Evolutionary conservation across 1,284 basidiomycete genomes (phyloP), one percentile per base, ranked within the genome.

Genomic region (Polyporus tsugae): DNA sequence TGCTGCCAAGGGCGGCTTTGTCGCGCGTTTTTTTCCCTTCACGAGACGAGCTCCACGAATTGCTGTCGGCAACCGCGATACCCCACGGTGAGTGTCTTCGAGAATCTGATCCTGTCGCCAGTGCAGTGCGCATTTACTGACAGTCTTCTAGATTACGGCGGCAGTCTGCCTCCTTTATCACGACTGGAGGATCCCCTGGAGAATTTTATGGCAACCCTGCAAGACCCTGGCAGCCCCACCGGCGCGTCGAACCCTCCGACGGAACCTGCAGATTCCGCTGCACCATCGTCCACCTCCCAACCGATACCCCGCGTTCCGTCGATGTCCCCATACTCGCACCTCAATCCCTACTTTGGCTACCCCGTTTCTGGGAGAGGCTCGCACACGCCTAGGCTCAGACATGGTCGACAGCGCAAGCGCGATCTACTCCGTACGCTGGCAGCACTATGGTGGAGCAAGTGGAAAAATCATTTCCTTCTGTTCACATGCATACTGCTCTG

Each of bases 311-410:
- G 69, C 35, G 65, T 66, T 55, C 70, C 67, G 10, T 69, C 61
- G 78, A 73, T 88, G 68, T 82, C 85, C 36, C 82, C 88, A 17
- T 86, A 85, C 33, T 92, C 92, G 35, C 74, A 81, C 46, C 79
- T 87, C 62, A 95, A 95, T 73, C 94, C 94, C 0, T 95, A 91
- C 80, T 95, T 89, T 74, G 94, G 94, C n/a, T 96, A 96, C 78
- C 93, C 95, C 0, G 80, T 83, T 60, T 76, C 80, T 42, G 78
- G 72, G 19, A 29, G 72, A 41, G 67, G 63, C 46, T 65, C 67
- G 13, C 66, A 76, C 42, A 68, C 79, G 4, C 82, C 86, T 58
- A 77, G 82, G 60, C 80, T 89, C 72, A 83, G 82, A 65, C 82
- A 90, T 76, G 88, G 89, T 35, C 90, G 89, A 39, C 85, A 88